Evolutionary conservation across 768 basidiomycete genomes (phyloP).

Genomic region (Phaffia australis): DNA sequence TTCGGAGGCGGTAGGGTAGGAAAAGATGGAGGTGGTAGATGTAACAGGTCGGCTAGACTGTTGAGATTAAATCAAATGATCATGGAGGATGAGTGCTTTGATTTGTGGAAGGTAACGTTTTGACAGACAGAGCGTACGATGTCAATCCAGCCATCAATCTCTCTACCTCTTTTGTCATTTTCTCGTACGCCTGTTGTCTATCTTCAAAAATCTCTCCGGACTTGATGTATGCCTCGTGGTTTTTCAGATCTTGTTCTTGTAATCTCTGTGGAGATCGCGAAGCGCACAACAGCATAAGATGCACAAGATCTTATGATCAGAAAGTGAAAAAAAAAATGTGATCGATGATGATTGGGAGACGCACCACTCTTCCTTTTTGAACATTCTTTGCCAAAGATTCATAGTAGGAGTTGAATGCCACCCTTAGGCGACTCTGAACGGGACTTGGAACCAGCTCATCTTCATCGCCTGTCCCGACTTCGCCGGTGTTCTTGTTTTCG

Average conservation of each 20-base stretch:
- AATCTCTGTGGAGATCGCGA: slow-evolving; percentile 50
- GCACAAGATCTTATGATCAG: not conserved
- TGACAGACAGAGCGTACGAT: not conserved
- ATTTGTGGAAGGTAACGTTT: slow-evolving; percentile 58
- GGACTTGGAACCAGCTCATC: slow-evolving; percentile 76
- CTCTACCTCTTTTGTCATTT: slow-evolving; percentile 94
- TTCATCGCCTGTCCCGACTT: slow-evolving; percentile 32
- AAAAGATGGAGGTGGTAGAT: slow-evolving; percentile 66
- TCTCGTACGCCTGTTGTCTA: slow-evolving; percentile 95
- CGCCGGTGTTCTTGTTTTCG: not conserved
- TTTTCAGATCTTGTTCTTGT: slow-evolving; percentile 91
- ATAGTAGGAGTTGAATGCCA: slow-evolving; percentile 88
- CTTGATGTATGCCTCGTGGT: slow-evolving; percentile 98
- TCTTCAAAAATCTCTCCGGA: slow-evolving; percentile 99
- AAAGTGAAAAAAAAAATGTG: too few species aligned
- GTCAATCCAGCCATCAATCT: slow-evolving; percentile 58
- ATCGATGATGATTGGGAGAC: not conserved
- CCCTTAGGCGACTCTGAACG: slow-evolving; percentile 74
- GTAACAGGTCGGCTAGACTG: slow-evolving; percentile 84
- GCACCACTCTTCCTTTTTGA: slow-evolving; percentile 15
- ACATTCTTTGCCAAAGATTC: slow-evolving; percentile 40
- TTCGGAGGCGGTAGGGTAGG: slow-evolving; percentile 45
- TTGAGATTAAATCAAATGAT: not conserved
- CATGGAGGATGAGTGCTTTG: slow-evolving; percentile 31
- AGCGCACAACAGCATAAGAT: not conserved